Conservation (phyloP, 495 filamentous ascomycete genomes). For the Copromyces sp. region DNA sequence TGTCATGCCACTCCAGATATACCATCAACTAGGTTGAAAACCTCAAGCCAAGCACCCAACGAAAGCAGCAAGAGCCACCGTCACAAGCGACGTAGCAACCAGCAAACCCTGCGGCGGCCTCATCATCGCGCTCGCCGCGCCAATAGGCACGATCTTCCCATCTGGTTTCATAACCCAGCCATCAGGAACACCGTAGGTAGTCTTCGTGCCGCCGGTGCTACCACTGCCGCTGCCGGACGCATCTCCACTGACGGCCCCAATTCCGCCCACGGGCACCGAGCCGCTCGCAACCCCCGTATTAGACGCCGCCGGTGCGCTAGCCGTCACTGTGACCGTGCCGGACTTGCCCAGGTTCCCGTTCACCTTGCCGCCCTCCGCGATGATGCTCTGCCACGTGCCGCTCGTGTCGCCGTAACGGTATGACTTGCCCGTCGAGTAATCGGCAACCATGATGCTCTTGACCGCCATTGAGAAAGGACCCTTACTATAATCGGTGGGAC, state of each 20-base stretch:
- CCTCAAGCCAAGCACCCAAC: background rate
- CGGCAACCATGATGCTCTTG: conserved; percentile 62
- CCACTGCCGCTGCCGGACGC: background rate
- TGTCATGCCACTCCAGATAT: background rate
- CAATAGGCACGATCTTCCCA: conserved; percentile 55
- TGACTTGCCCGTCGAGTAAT: conserved; percentile 80
- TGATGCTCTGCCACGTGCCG: conserved; percentile 62
- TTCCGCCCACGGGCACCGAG: conserved; percentile 45
- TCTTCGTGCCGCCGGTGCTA: conserved; percentile 28
- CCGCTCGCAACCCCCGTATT: conserved; percentile 21
- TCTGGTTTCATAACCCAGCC: conserved; percentile 67
- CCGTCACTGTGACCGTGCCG: conserved; percentile 37
- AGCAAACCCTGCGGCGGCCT: background rate
- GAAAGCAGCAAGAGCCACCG: background rate
- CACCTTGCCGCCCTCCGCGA: conserved; percentile 40
- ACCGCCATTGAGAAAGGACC: conserved; percentile 84
- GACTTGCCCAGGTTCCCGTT: conserved; percentile 48
- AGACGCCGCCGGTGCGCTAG: conserved; percentile 29
- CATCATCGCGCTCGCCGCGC: conserved; percentile 26
- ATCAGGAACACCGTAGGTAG: conserved; percentile 43
- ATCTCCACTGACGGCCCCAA: conserved; percentile 38
- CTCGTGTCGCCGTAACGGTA: conserved; percentile 71
- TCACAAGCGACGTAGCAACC: background rate
- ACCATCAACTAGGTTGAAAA: background rate
- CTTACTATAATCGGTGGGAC: conserved; percentile 62